Evolutionary conservation across 441 rosid genomes (phyloP).

Genomic region (Euphorbia neoarborescens): DNA sequence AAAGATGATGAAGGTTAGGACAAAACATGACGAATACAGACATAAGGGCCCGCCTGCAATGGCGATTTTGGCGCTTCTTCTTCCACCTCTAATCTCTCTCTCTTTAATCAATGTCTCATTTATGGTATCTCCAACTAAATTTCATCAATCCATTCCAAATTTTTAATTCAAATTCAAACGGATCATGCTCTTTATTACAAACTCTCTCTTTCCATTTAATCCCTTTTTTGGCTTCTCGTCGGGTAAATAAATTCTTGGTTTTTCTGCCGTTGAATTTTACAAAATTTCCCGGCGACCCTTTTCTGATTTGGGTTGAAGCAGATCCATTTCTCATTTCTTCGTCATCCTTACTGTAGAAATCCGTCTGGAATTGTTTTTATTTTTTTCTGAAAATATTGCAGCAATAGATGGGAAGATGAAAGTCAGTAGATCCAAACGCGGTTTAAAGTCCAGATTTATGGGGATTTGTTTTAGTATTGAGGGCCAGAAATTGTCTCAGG

Average conservation of each 20-base stretch:
- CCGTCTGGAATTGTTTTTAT: background rate
- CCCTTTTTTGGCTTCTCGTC: background rate
- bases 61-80: constrained; percentile 48
- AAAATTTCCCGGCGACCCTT: constrained; percentile 19
- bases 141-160: background rate
- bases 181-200: no score
- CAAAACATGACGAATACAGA: background rate
- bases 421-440: constrained; percentile 17
- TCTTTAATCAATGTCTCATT: background rate
- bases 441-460: constrained; percentile 39
- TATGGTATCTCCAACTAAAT: background rate
- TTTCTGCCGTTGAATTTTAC: constrained; percentile 8
- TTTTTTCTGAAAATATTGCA: background rate
- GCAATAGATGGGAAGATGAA: constrained; percentile 17
- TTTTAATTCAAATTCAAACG: background rate
- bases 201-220: background rate
- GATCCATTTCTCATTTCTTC: constrained; percentile 10
- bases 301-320: constrained; percentile 13
- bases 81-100: background rate
- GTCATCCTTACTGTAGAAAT: background rate
- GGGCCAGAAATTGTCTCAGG: constrained; percentile 24
- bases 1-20: background rate
- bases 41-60: constrained; percentile 21
- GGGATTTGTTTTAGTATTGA: constrained; percentile 75
- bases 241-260: background rate